These are phyloP conservation scores for Podospora comata DNA, from an alignment of 495 filamentous ascomycete genomes.

Conservation along the genomic window DNA sequence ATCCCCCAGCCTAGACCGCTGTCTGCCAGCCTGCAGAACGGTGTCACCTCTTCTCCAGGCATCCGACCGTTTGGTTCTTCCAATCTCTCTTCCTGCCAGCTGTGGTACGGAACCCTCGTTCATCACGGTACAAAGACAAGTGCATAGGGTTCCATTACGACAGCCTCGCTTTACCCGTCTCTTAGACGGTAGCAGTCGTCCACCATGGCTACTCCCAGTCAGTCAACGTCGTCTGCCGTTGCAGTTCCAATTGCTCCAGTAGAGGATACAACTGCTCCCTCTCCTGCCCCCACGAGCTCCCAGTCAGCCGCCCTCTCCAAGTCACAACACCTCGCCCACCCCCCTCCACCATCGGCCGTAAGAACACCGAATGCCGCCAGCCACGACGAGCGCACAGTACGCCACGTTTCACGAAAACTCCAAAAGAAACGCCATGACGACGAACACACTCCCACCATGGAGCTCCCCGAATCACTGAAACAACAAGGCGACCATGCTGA, in stretches of 20 bases:
- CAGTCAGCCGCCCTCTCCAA: conserved; percentile 13
- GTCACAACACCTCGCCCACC: conserved; percentile 19
- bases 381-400: conserved; percentile 26
- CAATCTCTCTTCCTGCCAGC: not conserved
- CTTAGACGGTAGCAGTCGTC: not conserved
- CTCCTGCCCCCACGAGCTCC: not conserved
- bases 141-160: not conserved
- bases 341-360: conserved; percentile 18
- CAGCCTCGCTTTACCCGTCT: not conserved
- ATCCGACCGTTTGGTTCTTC: not conserved
- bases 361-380: conserved; percentile 17
- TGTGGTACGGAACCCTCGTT: not conserved
- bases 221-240: not conserved
- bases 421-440: conserved; percentile 55
- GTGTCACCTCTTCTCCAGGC: conserved; percentile 2
- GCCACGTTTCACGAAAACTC: conserved; percentile 50
- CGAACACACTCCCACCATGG: conserved; percentile 59
- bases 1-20: not conserved
- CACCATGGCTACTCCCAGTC: not conserved
- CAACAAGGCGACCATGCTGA: conserved; percentile 62
- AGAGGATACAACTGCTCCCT: not conserved
- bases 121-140: not conserved
- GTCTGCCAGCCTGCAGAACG: conserved; percentile 1
- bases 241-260: not conserved
- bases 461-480: conserved; percentile 73